Conservation (phyloP, 441 rosid genomes). For the Isatis lusitanica region DNA sequence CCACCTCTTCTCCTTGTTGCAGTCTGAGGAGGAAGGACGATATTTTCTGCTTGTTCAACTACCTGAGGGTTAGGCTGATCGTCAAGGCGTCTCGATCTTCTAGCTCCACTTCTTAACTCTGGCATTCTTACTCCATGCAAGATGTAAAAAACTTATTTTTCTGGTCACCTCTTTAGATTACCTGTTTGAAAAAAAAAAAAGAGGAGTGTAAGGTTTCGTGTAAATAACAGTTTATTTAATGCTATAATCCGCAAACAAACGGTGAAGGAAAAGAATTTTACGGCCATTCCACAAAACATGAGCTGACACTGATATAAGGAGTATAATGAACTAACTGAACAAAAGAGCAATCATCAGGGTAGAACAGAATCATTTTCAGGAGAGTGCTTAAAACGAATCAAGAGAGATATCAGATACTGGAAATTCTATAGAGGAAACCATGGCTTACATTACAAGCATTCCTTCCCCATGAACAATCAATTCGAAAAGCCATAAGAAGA, state of each 20-base stretch:
- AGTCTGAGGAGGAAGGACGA: constrained; percentile 64
- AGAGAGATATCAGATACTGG: background rate
- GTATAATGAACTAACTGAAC: background rate
- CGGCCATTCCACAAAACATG: background rate
- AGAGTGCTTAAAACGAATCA: background rate
- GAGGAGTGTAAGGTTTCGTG: background rate
- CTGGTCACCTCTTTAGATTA: constrained; percentile 35
- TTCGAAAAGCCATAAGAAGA: background rate
- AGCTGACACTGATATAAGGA: background rate
- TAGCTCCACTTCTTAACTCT: constrained; percentile 96
- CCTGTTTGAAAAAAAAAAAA: constrained; percentile 36
- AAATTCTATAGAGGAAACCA: constrained; percentile 5
- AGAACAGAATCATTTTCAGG: background rate
- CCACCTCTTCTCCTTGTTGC: constrained; percentile 85
- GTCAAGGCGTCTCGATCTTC: constrained; percentile 90
- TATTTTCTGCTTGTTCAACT: constrained; percentile 62
- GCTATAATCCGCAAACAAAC: background rate
- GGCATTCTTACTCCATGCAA: constrained; percentile 98
- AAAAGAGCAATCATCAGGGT: background rate
- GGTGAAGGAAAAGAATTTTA: background rate
- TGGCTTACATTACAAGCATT: background rate
- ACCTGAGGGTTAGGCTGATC: constrained; percentile 78
- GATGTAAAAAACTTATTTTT: constrained; percentile 45
- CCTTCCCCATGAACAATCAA: background rate
- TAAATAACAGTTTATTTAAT: background rate